Evolutionary conservation across 2,329 filamentous ascomycete genomes (phyloP).

Genomic region (Colletotrichum sp.): DNA sequence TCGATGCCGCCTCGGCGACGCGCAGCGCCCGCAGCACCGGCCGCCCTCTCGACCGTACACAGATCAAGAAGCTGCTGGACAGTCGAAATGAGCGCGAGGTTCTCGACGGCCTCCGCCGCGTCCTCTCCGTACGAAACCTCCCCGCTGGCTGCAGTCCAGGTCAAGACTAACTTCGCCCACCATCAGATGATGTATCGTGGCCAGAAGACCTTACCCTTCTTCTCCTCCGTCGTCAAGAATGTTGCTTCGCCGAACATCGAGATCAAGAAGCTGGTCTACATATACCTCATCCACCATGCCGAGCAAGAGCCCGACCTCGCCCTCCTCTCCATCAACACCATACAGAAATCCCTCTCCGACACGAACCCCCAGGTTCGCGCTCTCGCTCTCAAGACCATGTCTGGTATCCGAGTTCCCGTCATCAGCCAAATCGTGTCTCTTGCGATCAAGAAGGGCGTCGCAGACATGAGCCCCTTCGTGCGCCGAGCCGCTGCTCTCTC

Average conservation of each 20-base stretch:
- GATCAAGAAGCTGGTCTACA: slow-evolving; percentile 98
- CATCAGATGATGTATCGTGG: slow-evolving; percentile 93
- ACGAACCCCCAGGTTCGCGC: slow-evolving; percentile 88
- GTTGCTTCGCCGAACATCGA: slow-evolving; percentile 92
- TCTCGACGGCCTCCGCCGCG: slow-evolving; percentile 86
- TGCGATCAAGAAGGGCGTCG: slow-evolving; percentile 91
- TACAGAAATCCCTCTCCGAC: slow-evolving; percentile 96
- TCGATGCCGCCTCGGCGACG: slow-evolving; percentile 94
- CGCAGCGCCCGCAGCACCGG: slow-evolving; percentile 67
- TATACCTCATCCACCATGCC: slow-evolving; percentile 96
- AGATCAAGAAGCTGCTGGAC: slow-evolving; percentile 94
- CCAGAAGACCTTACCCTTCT: slow-evolving; percentile 88
- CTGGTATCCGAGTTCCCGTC: slow-evolving; percentile 93
- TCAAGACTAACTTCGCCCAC: slow-evolving; percentile 13
- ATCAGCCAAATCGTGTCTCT: slow-evolving; percentile 97
- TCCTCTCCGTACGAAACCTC: slow-evolving; percentile 71
- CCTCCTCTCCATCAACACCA: slow-evolving; percentile 96
- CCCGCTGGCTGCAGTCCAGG: neutral
- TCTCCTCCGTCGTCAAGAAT: slow-evolving; percentile 98
- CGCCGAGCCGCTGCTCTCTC: slow-evolving; percentile 91
- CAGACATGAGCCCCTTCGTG: slow-evolving; percentile 94
- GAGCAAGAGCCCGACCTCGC: slow-evolving; percentile 96
- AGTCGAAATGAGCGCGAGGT: slow-evolving; percentile 93
- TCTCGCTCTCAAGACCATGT: slow-evolving; percentile 95
- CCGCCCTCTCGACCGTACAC: slow-evolving; percentile 74